phyloP scores from a whole-genome alignment of 768 basidiomycete species.

The Lenzites betulinus region DNA sequence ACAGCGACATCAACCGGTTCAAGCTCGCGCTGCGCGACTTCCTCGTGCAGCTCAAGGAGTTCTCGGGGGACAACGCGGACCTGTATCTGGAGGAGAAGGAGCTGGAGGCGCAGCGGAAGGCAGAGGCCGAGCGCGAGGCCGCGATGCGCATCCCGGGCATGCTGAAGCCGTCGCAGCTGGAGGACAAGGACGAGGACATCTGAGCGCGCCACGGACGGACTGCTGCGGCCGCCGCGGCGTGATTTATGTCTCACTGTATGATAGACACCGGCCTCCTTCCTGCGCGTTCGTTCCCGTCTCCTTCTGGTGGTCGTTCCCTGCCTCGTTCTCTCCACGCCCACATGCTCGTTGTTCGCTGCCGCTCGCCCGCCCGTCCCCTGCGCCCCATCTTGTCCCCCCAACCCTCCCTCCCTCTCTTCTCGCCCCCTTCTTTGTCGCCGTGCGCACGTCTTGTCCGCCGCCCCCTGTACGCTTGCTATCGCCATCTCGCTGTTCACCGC shows the following conservation, averaged over 20 bases:
- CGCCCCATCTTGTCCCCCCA: not conserved
- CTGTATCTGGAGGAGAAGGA: constrained; percentile 95
- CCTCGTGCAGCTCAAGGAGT: constrained; percentile 97
- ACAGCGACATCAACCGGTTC: constrained; percentile 86
- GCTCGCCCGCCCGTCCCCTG: not conserved
- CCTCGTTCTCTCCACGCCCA: not conserved
- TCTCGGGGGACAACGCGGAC: constrained; percentile 92
- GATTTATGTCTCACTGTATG: constrained; percentile 27
- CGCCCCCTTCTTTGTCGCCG: not conserved
- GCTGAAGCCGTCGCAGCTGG: constrained; percentile 93
- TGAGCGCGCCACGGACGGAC: constrained; percentile 34
- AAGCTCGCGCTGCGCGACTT: constrained; percentile 95
- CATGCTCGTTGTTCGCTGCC: not conserved
- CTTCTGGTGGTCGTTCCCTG: constrained; percentile 15
- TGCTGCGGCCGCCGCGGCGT: constrained; percentile 5
- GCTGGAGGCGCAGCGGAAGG: constrained; percentile 74
- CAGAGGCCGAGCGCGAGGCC: constrained; percentile 80
- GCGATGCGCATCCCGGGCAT: constrained; percentile 97
- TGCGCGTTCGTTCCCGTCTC: not conserved
- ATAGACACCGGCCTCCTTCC: constrained; percentile 18
- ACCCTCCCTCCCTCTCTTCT: too few relatives aligned
- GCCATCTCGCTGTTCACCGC: constrained; percentile 30
- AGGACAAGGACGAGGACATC: constrained; percentile 91
- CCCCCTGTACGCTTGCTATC: constrained; percentile 31
- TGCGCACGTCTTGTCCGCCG: constrained; percentile 13